These are phyloP conservation scores for Glycine latifolia DNA, from an alignment of 306 rosid species.

Conservation along the genomic window DNA sequence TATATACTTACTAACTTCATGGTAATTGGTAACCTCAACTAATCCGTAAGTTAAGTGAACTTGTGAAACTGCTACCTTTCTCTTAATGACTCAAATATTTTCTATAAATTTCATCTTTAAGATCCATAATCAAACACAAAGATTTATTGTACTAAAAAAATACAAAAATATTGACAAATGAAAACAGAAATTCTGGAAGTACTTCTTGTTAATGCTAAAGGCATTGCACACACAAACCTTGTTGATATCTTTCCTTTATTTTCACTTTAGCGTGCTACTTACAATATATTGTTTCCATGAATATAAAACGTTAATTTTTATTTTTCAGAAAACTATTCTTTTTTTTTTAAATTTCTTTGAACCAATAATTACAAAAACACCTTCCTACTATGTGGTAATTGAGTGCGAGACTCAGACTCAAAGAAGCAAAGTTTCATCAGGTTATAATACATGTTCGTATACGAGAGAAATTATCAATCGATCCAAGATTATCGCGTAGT, in stretches of 20 bases:
- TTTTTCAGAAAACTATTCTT: neutral
- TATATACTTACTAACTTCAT: too few species aligned
- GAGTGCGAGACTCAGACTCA: conserved; percentile 64
- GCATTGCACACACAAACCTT: conserved; percentile 66
- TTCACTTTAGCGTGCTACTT: neutral
- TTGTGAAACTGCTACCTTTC: conserved; percentile 32
- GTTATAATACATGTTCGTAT: conserved; percentile 40
- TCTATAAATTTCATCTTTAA: conserved; percentile 31
- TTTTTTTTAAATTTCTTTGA: neutral
- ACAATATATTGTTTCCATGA: neutral
- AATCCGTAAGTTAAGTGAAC: conserved; percentile 6
- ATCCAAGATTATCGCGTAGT: too few species aligned
- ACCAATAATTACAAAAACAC: conserved; percentile 54
- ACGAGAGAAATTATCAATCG: too few species aligned
- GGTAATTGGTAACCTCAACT: too few species aligned
- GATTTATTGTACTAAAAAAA: neutral
- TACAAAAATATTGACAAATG: conserved; percentile 38
- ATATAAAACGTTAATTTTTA: neutral
- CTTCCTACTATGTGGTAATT: conserved; percentile 66
- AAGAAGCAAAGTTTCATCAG: conserved; percentile 72
- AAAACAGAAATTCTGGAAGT: conserved; percentile 71
- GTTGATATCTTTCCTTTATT: conserved; percentile 56
- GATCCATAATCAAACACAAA: conserved; percentile 5
- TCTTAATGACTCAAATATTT: neutral
- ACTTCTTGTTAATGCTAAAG: conserved; percentile 76